A percentile compares a stretch with the other conserved stretches of the same genome.
Evolutionary conservation across 768 basidiomycete genomes (phyloP).

Genomic region (Panellus pusillus): DNA sequence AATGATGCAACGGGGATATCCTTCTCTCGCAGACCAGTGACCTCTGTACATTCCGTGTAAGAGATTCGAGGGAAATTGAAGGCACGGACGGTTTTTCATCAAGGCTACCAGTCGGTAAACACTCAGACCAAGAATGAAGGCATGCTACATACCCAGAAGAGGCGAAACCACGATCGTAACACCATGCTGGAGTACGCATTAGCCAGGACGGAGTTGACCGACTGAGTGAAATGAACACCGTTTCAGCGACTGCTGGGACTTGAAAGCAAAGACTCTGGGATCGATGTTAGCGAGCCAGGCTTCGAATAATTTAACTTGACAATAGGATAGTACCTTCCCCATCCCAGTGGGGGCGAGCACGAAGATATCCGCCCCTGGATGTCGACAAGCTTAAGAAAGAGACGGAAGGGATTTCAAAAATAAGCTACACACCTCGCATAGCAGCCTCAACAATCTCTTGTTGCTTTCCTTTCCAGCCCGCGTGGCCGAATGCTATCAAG

Average conservation of each 20-base stretch:
- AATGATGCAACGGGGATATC: conserved; percentile 60
- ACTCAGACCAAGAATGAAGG: neutral
- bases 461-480: conserved; percentile 74
- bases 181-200: conserved; percentile 47
- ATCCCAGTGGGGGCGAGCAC: conserved; percentile 87
- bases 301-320: neutral
- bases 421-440: conserved; percentile 45
- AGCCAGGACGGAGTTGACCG: neutral
- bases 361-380: conserved; percentile 66
- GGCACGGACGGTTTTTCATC: conserved; percentile 76
- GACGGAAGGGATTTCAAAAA: too few relatives aligned
- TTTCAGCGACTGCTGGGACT: conserved; percentile 69
- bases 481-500: conserved; percentile 64
- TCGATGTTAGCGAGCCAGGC: neutral
- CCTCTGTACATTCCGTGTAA: conserved; percentile 43
- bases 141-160: conserved; percentile 54
- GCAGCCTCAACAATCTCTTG: conserved; percentile 74
- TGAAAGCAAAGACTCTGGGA: conserved; percentile 82
- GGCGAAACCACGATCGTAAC: conserved; percentile 78
- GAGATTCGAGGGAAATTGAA: neutral
- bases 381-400: too few relatives aligned
- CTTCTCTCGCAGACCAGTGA: conserved; percentile 55
- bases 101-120: conserved; percentile 48
- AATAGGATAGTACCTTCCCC: conserved; percentile 63
- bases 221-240: conserved; percentile 35